A percentile compares a stretch with the other conserved stretches of the same genome.
phyloP scores from a whole-genome alignment of 805 yeast genomes.

The Priceomyces fermenticarens region DNA sequence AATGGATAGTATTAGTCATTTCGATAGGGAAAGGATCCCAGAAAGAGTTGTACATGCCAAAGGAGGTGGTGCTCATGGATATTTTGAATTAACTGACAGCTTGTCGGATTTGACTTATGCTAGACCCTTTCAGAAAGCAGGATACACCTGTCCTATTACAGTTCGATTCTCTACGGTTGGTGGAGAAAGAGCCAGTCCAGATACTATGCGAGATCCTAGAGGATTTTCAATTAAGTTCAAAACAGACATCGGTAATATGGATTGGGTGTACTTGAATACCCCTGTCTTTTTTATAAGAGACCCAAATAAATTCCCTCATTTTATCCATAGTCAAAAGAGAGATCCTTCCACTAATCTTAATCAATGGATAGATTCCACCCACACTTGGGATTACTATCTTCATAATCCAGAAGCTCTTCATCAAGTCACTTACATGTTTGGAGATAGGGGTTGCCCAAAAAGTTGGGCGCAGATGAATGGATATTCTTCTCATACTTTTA shows the following conservation, averaged over 20 bases:
- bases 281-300: constrained; percentile 66
- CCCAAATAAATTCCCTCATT: constrained; percentile 61
- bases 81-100: constrained; percentile 58
- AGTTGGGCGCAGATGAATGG: constrained; percentile 57
- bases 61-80: constrained; percentile 63
- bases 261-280: constrained; percentile 73
- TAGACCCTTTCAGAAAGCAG: constrained; percentile 37
- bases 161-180: constrained; percentile 66
- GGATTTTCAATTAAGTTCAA: constrained; percentile 65
- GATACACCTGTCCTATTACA: constrained; percentile 41
- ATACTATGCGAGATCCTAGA: constrained; percentile 66
- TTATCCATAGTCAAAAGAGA: constrained; percentile 70
- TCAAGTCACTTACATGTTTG: constrained; percentile 55
- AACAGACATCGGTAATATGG: constrained; percentile 67
- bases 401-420: constrained; percentile 57
- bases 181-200: constrained; percentile 66
- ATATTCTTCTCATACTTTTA: constrained; percentile 64
- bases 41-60: constrained; percentile 69
- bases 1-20: constrained; percentile 55
- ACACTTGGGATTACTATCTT: constrained; percentile 56
- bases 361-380: constrained; percentile 43
- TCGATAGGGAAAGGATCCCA: constrained; percentile 63
- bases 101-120: constrained; percentile 49
- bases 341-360: constrained; percentile 57
- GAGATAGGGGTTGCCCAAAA: constrained; percentile 59